Conservation (phyloP, 306 rosid genomes). For the Vicia villosa region DNA sequence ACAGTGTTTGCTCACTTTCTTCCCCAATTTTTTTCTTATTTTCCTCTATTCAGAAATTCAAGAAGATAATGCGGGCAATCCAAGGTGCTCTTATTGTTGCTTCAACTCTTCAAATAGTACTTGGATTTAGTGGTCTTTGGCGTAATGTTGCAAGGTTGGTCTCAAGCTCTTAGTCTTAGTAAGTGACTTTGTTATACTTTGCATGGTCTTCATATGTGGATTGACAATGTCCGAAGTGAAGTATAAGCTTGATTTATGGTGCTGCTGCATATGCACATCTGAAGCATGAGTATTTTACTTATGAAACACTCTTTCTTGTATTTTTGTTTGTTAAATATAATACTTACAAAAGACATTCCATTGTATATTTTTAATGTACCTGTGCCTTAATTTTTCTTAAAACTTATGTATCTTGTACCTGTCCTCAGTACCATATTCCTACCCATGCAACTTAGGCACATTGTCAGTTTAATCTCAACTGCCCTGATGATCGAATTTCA, state of each 20-base stretch:
- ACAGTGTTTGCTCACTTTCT: slow-evolving; percentile 33
- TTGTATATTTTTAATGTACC: too few species aligned
- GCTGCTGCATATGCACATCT: not conserved
- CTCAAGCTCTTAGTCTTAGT: slow-evolving; percentile 34
- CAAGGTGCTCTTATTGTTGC: slow-evolving; percentile 97
- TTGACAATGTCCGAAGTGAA: slow-evolving; percentile 25
- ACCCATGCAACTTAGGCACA: not conserved
- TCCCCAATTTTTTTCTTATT: slow-evolving; percentile 29
- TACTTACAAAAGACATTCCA: too few species aligned
- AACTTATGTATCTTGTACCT: too few species aligned
- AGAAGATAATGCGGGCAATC: slow-evolving; percentile 90
- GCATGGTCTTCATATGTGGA: slow-evolving; percentile 11
- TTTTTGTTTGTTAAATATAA: too few species aligned
- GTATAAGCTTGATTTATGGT: slow-evolving; percentile 5
- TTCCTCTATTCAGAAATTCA: slow-evolving; percentile 67
- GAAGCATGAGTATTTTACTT: too few species aligned
- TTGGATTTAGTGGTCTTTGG: slow-evolving; percentile 99
- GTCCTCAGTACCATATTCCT: too few species aligned
- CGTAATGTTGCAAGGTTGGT: slow-evolving; percentile 97
- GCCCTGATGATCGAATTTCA: slow-evolving; percentile 31
- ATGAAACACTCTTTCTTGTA: too few species aligned
- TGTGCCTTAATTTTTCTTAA: too few species aligned
- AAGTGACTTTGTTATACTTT: slow-evolving; percentile 22
- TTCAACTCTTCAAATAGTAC: slow-evolving; percentile 96
- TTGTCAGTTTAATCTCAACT: slow-evolving; percentile 30